These are phyloP conservation scores for Flaveria trinervia DNA, from an alignment of 129 eudicot species.

Conservation along the genomic window DNA sequence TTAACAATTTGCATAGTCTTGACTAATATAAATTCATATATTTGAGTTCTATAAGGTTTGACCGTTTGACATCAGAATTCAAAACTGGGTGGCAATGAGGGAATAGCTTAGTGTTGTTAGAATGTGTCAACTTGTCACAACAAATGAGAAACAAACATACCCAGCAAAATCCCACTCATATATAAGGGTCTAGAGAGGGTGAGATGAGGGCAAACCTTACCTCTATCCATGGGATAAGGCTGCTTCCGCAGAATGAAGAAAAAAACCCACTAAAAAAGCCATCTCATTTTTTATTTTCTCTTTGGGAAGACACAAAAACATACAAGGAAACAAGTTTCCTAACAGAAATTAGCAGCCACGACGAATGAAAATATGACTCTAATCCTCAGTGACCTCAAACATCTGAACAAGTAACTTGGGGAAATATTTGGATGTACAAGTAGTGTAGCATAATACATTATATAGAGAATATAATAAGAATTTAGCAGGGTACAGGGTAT, in stretches of 20 bases:
- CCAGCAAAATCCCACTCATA: too few relatives aligned
- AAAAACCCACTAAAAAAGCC: too few relatives aligned
- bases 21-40: not conserved
- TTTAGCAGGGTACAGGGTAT: conserved; percentile 8
- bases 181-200: too few relatives aligned
- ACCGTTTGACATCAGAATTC: not conserved
- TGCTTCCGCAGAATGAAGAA: too few relatives aligned
- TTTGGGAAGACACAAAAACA: too few relatives aligned
- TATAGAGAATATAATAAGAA: not conserved
- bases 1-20: not conserved
- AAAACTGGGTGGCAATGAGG: not conserved
- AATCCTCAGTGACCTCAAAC: not conserved
- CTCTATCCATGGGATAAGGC: too few relatives aligned
- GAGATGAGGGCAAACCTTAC: too few relatives aligned
- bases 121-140: not conserved
- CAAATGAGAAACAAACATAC: too few relatives aligned
- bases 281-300: too few relatives aligned
- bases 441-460: not conserved
- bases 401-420: not conserved
- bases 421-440: not conserved
- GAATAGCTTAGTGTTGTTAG: conserved; percentile 6
- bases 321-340: too few relatives aligned
- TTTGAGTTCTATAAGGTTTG: not conserved
- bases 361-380: too few relatives aligned
- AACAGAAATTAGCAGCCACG: too few relatives aligned